A percentile compares a stretch with the other conserved stretches of the same genome.
phyloP scores from a whole-genome alignment of 192 early-diverging fungal species.

The Rhizophagus clarus region DNA sequence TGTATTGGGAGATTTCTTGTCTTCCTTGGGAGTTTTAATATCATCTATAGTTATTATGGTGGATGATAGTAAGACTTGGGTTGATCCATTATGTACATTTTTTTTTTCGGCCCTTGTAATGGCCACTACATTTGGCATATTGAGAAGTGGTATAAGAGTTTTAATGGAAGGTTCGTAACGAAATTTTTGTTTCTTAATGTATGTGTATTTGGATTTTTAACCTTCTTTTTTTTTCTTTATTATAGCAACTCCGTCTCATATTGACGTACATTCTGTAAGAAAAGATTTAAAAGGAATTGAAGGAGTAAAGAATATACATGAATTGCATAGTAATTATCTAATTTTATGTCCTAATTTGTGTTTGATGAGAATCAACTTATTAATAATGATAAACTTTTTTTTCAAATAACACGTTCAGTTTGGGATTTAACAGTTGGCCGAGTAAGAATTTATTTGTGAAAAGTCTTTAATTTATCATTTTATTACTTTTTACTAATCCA shows the following conservation, averaged over 20 bases:
- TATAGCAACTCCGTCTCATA: slow-evolving; percentile 25
- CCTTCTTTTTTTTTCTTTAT: neutral
- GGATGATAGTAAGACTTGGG: slow-evolving; percentile 57
- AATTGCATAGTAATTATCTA: slow-evolving; percentile 24
- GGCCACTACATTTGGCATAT: slow-evolving; percentile 65
- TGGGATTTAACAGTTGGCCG: slow-evolving; percentile 27
- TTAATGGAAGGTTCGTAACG: slow-evolving; percentile 71
- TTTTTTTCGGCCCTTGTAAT: slow-evolving; percentile 78
- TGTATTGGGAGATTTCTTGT: slow-evolving; percentile 80
- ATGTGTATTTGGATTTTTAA: neutral
- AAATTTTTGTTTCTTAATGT: neutral
- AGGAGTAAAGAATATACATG: slow-evolving; percentile 26
- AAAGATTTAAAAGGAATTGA: slow-evolving; percentile 19
- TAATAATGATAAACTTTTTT: neutral
- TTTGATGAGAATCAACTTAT: neutral
- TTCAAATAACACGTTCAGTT: neutral
- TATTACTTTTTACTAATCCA: neutral
- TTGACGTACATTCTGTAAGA: slow-evolving; percentile 10
- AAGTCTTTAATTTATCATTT: neutral
- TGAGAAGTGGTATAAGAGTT: slow-evolving; percentile 64
- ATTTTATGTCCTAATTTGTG: neutral
- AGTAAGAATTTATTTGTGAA: slow-evolving; percentile 6
- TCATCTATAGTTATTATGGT: slow-evolving; percentile 69
- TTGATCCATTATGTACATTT: slow-evolving; percentile 85
- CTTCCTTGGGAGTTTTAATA: slow-evolving; percentile 79